A percentile compares a stretch with the other conserved stretches of the same genome.
Conservation (phyloP, 176 grass and related monocot species). For the Otatea glauca region DNA sequence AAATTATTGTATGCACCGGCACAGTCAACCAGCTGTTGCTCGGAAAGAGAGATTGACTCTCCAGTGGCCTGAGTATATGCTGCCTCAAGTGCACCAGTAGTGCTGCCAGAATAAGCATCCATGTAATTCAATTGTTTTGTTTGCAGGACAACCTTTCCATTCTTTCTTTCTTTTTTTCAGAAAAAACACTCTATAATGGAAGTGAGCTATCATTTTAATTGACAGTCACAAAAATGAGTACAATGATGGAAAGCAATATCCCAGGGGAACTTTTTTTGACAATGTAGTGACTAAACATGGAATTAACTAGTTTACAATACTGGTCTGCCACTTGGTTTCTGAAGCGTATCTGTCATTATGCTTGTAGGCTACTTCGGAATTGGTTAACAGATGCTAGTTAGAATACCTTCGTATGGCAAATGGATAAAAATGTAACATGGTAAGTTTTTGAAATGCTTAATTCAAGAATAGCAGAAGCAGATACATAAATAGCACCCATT, state of each 20-base stretch:
- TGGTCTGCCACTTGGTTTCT: not conserved
- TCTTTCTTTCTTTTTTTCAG: not conserved
- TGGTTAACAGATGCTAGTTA: not conserved
- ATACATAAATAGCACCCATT: not conserved
- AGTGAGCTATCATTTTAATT: not conserved
- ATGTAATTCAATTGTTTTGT: conserved; percentile 9
- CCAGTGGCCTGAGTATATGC: conserved; percentile 89
- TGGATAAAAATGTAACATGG: not conserved
- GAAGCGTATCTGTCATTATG: not conserved
- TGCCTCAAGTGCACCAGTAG: conserved; percentile 97
- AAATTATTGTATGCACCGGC: conserved; percentile 80
- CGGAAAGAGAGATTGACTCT: conserved; percentile 76
- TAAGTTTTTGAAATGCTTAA: conserved; percentile 1
- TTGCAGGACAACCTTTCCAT: not conserved
- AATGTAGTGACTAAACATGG: not conserved
- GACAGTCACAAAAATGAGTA: not conserved
- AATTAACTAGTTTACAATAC: not conserved
- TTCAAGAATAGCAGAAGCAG: not conserved
- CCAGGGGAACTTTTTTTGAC: not conserved
- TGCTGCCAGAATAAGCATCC: conserved; percentile 62
- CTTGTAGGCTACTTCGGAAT: conserved; percentile 11
- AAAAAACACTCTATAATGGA: conserved; percentile 17
- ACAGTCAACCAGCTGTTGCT: conserved; percentile 98
- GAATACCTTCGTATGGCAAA: not conserved
- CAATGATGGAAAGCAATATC: not conserved